These are phyloP conservation scores for Yamadazyma trypodendri DNA, from an alignment of 1,139 yeast species.

Conservation along the genomic window DNA sequence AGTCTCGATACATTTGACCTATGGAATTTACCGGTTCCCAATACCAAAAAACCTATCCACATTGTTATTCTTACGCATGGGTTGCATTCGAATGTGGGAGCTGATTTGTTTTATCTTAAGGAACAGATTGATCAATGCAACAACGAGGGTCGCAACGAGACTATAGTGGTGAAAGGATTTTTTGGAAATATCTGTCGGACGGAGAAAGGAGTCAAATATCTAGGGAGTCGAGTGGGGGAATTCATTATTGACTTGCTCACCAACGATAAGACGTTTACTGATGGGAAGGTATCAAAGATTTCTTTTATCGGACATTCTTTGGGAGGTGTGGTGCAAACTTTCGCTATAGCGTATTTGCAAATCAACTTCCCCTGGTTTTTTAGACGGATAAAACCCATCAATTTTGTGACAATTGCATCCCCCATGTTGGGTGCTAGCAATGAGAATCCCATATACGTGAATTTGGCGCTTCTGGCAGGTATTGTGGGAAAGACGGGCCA, in stretches of 20 bases:
- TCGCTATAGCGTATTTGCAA: slow-evolving; percentile 75
- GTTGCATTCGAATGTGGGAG: slow-evolving; percentile 81
- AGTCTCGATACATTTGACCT: slow-evolving; percentile 65
- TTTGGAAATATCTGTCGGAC: slow-evolving; percentile 86
- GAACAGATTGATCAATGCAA: slow-evolving; percentile 62
- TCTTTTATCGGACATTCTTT: slow-evolving; percentile 91
- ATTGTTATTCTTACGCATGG: slow-evolving; percentile 87
- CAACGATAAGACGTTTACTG: slow-evolving; percentile 30
- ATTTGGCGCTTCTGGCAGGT: slow-evolving; percentile 82
- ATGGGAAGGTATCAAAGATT: slow-evolving; percentile 51
- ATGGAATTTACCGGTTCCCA: slow-evolving; percentile 63
- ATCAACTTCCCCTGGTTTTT: slow-evolving; percentile 75
- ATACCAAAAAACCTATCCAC: slow-evolving; percentile 55
- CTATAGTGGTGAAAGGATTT: slow-evolving; percentile 76
- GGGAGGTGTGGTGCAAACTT: slow-evolving; percentile 89
- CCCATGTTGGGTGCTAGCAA: slow-evolving; percentile 83
- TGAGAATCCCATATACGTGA: slow-evolving; percentile 87
- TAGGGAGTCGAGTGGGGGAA: slow-evolving; percentile 83
- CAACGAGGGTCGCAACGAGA: slow-evolving; percentile 41
- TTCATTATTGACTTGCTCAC: slow-evolving; percentile 61
- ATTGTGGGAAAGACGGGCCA: slow-evolving; percentile 93
- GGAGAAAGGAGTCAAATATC: slow-evolving; percentile 82
- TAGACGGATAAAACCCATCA: slow-evolving; percentile 63
- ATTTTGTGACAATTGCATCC: slow-evolving; percentile 81
- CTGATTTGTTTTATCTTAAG: slow-evolving; percentile 84